phyloP scores from a whole-genome alignment of 2,329 filamentous ascomycete species.

The Talaromyces sp. region DNA sequence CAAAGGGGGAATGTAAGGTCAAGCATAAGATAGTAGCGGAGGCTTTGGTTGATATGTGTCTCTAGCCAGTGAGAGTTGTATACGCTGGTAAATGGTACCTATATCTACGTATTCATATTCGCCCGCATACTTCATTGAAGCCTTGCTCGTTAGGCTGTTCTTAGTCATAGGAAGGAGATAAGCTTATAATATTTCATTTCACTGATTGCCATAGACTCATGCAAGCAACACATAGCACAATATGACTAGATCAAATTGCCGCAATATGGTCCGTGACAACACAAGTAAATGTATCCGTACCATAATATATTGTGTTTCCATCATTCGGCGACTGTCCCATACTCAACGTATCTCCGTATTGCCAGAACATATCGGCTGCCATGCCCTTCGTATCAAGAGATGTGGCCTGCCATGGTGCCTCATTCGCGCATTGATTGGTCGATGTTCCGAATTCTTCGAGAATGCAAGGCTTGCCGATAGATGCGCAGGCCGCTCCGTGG shows the following conservation, averaged over 20 bases:
- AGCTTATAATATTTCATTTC: no score
- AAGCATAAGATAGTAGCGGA: no score
- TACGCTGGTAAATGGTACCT: no score
- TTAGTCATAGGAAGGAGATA: no score
- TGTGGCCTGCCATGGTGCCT: conserved; percentile 39
- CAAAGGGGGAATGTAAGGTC: no score
- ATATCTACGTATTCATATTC: no score
- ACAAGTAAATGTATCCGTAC: conserved; percentile 31
- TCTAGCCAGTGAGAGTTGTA: no score
- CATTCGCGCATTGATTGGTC: conserved; percentile 29
- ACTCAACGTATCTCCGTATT: conserved; percentile 35
- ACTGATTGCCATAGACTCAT: not conserved
- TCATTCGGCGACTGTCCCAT: conserved; percentile 32
- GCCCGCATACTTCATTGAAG: no score
- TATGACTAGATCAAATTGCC: conserved; percentile 4
- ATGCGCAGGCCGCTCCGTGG: conserved; percentile 43
- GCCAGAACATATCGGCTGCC: conserved; percentile 42
- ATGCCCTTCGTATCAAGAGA: conserved; percentile 35
- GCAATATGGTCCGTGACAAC: conserved; percentile 35
- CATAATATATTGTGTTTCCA: conserved; percentile 36
- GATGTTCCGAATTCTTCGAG: conserved; percentile 44
- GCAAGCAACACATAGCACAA: not conserved
- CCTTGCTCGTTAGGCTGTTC: no score
- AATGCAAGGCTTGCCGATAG: conserved; percentile 41
- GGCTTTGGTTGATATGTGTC: no score